Evolutionary conservation across 2,329 filamentous ascomycete genomes (phyloP), one percentile per base, ranked within the genome.

Genomic region (Fusarium lateritium): DNA sequence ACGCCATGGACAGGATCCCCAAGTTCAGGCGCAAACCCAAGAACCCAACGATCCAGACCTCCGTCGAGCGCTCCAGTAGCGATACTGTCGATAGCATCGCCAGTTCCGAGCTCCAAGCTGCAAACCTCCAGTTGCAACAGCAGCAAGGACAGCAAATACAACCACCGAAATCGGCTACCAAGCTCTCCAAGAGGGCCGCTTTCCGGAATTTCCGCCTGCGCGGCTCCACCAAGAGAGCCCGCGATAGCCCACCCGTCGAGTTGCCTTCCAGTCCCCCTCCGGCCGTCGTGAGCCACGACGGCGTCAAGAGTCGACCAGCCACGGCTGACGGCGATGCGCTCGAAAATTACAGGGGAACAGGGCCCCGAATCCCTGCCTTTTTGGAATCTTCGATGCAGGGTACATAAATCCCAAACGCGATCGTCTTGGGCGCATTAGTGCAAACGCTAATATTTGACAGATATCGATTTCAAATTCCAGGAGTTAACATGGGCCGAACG

Each of bases 401-500:
- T 83, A 74, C 40, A 76, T 72, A 21, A 46, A 13, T 21, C 26
- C 22, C 10, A 46, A 42, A 28, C 28, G 26, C 10, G 40, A 34
- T 34, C 38, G n/a, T 40, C 36, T 38, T 28, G 21, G 7, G 39
- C 24, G 17, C 36, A 42, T 45, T 50, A 26, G 14, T 40, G 31
- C 31, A 34, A 49, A 57, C 52, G 43, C 65, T 71, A 36, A 72
- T 43, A 21, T 53, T 17, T 10, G 8, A 33, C 69, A 86, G 85
- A 84, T 31, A 84, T 88, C 69, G 78, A 83, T 34, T 69, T 72
- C 65, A 86, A 84, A 68, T 89, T 87, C 69, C 79, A 82, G 21
- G 86, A 89, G 24, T 78, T 89, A 39, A 79, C 79, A 19, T 87
- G 84, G 85, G 80, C 81, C 43, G 87, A 89, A 74, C 83, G 84